Evolutionary conservation across 2,329 filamentous ascomycete genomes (phyloP).

Genomic region (Fusarium ambrosium): DNA sequence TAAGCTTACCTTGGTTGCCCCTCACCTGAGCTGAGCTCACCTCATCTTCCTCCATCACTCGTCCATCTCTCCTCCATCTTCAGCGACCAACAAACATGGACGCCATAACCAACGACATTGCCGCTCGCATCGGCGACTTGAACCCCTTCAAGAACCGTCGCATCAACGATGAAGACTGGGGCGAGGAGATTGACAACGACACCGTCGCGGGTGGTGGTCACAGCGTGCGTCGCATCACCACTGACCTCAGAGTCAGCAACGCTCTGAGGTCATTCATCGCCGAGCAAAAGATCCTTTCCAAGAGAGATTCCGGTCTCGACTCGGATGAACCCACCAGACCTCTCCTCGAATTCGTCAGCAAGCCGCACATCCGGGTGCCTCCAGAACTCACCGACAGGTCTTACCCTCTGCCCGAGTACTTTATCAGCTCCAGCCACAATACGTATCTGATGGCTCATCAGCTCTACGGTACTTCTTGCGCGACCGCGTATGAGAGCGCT

Average conservation of each 20-base stretch:
- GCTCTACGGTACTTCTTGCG: slow-evolving; percentile 73
- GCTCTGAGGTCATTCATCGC: slow-evolving; percentile 69
- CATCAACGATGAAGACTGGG: slow-evolving; percentile 52
- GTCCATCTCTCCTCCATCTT: slow-evolving; percentile 12
- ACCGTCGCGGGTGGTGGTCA: slow-evolving; percentile 73
- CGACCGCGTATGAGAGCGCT: slow-evolving; percentile 73
- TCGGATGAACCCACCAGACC: slow-evolving; percentile 56
- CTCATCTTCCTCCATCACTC: slow-evolving; percentile 25
- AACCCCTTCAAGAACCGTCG: slow-evolving; percentile 49
- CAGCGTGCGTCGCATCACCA: slow-evolving; percentile 62
- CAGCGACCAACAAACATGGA: slow-evolving; percentile 1
- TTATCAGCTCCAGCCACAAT: slow-evolving; percentile 80
- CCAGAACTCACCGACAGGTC: slow-evolving; percentile 67
- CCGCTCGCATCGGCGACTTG: slow-evolving; percentile 47
- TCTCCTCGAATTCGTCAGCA: slow-evolving; percentile 66
- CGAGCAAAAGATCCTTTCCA: slow-evolving; percentile 63
- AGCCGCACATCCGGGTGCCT: slow-evolving; percentile 70
- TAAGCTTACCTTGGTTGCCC: slow-evolving; percentile 30
- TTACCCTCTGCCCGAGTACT: slow-evolving; percentile 76
- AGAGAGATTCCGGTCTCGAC: slow-evolving; percentile 62
- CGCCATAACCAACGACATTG: slow-evolving; percentile 45
- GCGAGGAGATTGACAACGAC: slow-evolving; percentile 50
- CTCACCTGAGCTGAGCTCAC: slow-evolving; percentile 27
- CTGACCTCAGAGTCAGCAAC: slow-evolving; percentile 70
- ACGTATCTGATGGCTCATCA: slow-evolving; percentile 80